Base-by-base conservation (phyloP, 257 asterid genomes). In the Penstemon davidsonii region DNA sequence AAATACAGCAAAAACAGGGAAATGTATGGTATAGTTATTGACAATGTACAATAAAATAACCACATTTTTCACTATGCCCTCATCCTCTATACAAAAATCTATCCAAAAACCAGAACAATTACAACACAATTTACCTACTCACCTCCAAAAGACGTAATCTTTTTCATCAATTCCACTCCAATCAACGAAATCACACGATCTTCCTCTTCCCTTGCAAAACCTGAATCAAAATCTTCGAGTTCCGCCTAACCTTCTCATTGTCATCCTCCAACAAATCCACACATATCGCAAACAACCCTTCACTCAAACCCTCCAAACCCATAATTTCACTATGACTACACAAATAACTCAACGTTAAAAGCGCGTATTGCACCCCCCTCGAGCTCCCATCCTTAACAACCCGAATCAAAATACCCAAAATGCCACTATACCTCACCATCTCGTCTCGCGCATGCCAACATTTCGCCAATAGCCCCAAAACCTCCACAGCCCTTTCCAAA, bases 401-500 rank as follows among this genome's bases (percentile, higher is more conserved):
- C n/a, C 72, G 79, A 1, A 86, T 67, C 86, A 92, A 70, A 38
- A 78, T 57, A 57, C 79, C 89, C 77, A 90, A 52, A 52, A 86
- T 44, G 51, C 89, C 92, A 52, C 62, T 60, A 54, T 55, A 76
- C 18, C 73, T 77, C 76, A 85, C 37, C 91, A 92, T 92, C 58
- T 86, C 94, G 7, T 90, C 87, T 41, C 97, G 72, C 19, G 86
- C 98, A n/a, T 66, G 79, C 64, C 72, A 87, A 61, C 91, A 88
- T 70, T 90, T 92, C 1, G 90, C 91, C 71, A 92, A 60, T n/a
- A 88, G 78, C 25, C 95, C 97, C 74, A 90, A 62, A 57, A 90
- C 98, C 80, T 90, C 97, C 51, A 88, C 95, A 0, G 96, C 90
- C 74, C 97, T 76, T 64, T 88, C 98, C 8, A 90, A 79, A 64